Percentiles rank a stretch among this genome's conserved stretches.
phyloP scores from a whole-genome alignment of 257 asterid species.

The Gardenia jasminoides region DNA sequence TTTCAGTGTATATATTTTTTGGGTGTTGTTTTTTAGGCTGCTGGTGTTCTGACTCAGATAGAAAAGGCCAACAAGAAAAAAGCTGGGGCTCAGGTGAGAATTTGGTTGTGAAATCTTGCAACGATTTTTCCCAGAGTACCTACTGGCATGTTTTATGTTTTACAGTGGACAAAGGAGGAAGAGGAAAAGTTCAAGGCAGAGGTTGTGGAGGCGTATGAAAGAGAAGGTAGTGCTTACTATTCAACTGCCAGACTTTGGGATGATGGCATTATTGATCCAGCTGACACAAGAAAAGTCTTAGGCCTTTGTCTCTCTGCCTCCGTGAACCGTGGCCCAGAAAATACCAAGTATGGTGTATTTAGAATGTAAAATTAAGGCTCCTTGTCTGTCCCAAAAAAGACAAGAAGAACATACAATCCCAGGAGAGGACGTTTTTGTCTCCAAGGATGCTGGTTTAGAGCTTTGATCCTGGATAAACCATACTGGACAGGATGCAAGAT shows the following conservation, averaged over 20 bases:
- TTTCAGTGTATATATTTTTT: slow-evolving; percentile 14
- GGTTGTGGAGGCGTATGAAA: slow-evolving; percentile 77
- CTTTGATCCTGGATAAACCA: neutral
- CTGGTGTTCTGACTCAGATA: slow-evolving; percentile 88
- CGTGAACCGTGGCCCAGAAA: slow-evolving; percentile 51
- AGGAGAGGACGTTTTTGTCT: neutral
- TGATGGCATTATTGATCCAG: slow-evolving; percentile 93
- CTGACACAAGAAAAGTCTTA: slow-evolving; percentile 78
- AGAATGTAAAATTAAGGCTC: slow-evolving; percentile 58
- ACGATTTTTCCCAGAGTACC: neutral
- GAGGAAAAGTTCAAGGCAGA: slow-evolving; percentile 76
- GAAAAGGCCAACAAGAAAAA: slow-evolving; percentile 73
- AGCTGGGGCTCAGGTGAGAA: slow-evolving; percentile 57
- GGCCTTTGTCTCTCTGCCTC: slow-evolving; percentile 82
- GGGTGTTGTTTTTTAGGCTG: slow-evolving; percentile 76
- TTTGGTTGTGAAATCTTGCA: neutral
- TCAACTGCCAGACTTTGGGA: slow-evolving; percentile 98
- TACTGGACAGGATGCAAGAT: neutral
- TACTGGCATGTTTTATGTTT: neutral
- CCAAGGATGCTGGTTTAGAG: neutral
- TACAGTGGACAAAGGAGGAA: slow-evolving; percentile 85
- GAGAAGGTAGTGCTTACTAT: slow-evolving; percentile 84
- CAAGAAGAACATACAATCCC: neutral
- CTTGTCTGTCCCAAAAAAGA: neutral
- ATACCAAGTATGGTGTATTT: slow-evolving; percentile 81